Percentiles rank a stretch among this genome's conserved stretches.
Evolutionary conservation across 1,284 basidiomycete species (phyloP).

Genomic region (Tilletiopsis washingtonensis): DNA sequence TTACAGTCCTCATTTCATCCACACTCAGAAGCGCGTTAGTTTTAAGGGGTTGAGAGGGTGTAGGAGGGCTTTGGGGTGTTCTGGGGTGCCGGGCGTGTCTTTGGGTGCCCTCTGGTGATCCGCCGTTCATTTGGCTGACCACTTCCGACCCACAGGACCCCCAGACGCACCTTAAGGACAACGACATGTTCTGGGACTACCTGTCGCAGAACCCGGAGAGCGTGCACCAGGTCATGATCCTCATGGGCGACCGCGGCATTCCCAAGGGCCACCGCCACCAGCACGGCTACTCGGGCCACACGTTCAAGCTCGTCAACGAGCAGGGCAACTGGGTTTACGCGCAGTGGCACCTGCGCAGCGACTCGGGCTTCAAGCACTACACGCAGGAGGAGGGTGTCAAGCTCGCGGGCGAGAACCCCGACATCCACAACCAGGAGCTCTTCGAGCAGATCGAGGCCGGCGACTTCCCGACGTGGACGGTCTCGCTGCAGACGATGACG

Average conservation of each 20-base stretch:
- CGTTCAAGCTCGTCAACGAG: constrained; percentile 77
- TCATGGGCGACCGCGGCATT: constrained; percentile 80
- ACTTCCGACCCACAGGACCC: too few species aligned
- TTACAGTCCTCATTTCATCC: constrained; percentile 83
- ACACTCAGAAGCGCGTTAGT: constrained; percentile 89
- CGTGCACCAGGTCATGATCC: constrained; percentile 35
- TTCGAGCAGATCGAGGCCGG: constrained; percentile 66
- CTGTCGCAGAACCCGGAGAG: constrained; percentile 13
- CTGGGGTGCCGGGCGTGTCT: too few species aligned
- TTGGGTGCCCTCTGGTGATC: too few species aligned
- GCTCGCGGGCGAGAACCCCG: constrained; percentile 67
- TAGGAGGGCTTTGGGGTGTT: too few species aligned
- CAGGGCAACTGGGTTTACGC: constrained; percentile 70
- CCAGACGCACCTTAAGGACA: constrained; percentile 74
- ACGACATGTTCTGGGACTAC: constrained; percentile 65
- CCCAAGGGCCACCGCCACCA: constrained; percentile 60
- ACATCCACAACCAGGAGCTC: constrained; percentile 59
- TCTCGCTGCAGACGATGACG: constrained; percentile 78
- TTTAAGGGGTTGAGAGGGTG: too few species aligned
- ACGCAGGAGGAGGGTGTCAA: constrained; percentile 50
- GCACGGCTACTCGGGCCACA: constrained; percentile 83
- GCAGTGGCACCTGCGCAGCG: constrained; percentile 68
- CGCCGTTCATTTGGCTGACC: too few species aligned
- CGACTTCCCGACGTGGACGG: constrained; percentile 70
- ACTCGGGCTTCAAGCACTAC: constrained; percentile 52